Base-by-base conservation (phyloP, 306 rosid genomes). In the Ziziphus jujuba region DNA sequence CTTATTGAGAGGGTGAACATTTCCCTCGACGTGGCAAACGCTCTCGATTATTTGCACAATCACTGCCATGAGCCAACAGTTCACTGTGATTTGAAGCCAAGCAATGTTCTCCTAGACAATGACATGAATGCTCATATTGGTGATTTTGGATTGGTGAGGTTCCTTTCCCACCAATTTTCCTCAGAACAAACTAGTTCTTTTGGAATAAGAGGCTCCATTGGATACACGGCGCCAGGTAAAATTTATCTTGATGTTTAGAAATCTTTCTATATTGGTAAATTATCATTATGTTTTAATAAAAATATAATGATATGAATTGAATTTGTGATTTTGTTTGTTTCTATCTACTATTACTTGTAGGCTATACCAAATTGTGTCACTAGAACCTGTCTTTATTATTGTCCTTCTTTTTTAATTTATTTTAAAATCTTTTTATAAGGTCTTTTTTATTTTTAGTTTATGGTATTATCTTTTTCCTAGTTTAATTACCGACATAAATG, bases 11-110 rank as follows among this genome's bases (percentile, higher is more conserved):
- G 61, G 67, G 7, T 84, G 19, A 62, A 75, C 6, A 65, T 80
- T 20, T 84, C 80, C 67, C 65, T 80, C 66, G 86, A 81, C 49
- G 55, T 81, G 12, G 84, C 86, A n/a, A 33, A 65, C 2, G 84
- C 82, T 1, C 33, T 84, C 11, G 73, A 81, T 56, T 78, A 84
- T 61, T 72, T 81, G 66, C 84, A 84, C 57, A 34, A 78, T 70
- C 72, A 68, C 22, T 75, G 23, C 0, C 76, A 58, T 43, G 24
- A 15, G 17, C 28, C 59, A 21, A 45, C 81, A 38, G 77, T 79
- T 63, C 89, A 81, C 15, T 75, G 74, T 71, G 84, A 84, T 72
- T 15, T 84, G 12, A 84, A 84, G 50, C 89, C 84, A 34, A 78
- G 85, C 59, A 84, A 80, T 7, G 17, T 80, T 63, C 72, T 84